phyloP scores from a whole-genome alignment of 2,329 filamentous ascomycete species.

The Cercospora nicotianae region DNA sequence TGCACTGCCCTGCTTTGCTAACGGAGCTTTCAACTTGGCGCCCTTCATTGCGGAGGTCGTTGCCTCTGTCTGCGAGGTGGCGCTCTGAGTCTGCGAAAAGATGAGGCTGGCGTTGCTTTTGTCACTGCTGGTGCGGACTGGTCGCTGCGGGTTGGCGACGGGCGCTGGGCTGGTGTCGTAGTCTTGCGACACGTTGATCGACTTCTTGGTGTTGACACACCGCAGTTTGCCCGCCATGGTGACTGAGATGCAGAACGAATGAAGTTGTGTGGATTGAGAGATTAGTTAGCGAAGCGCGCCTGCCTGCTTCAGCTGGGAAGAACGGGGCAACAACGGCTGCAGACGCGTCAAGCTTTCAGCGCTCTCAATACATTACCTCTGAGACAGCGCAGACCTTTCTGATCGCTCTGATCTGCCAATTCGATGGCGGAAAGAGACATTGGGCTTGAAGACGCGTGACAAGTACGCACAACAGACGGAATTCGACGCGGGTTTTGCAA shows the following conservation, averaged over 20 bases:
- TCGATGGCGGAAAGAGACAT: not conserved
- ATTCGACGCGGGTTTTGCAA: not conserved
- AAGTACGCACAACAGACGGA: not conserved
- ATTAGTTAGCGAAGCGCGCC: conserved; percentile 2
- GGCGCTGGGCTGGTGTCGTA: conserved; percentile 9
- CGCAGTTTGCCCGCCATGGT: conserved; percentile 22
- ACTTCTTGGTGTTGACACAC: conserved; percentile 18
- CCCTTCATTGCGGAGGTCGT: not conserved
- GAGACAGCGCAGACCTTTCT: not conserved
- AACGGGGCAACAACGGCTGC: not conserved
- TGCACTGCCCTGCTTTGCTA: not conserved
- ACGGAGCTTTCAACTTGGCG: not conserved
- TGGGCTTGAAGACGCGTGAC: not conserved
- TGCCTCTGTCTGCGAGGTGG: conserved; percentile 2
- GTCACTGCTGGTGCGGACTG: conserved; percentile 4
- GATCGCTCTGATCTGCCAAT: not conserved
- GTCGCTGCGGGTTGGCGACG: not conserved
- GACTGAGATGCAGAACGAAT: not conserved
- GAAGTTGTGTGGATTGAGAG: conserved; percentile 5
- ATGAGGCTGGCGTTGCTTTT: not conserved
- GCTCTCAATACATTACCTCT: not conserved
- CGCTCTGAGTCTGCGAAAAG: not conserved
- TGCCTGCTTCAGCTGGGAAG: not conserved
- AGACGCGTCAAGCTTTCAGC: not conserved
- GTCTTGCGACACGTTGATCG: conserved; percentile 30